phyloP scores from a whole-genome alignment of 2,329 filamentous ascomycete species.

The Clarireedia sp. region DNA sequence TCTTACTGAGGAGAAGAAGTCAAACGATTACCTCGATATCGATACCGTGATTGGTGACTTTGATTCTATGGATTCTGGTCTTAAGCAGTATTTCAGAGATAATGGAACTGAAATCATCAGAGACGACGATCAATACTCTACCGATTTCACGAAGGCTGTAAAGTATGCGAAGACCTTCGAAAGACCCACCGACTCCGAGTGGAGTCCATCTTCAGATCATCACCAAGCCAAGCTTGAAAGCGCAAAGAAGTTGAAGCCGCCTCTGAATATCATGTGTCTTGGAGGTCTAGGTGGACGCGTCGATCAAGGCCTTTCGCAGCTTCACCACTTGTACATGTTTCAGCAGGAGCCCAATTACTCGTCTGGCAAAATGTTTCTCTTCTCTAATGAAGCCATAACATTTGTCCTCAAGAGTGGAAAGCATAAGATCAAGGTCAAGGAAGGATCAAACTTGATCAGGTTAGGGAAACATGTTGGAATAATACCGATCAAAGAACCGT shows the following conservation, averaged over 20 bases:
- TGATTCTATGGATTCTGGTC: conserved; percentile 64
- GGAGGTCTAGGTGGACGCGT: conserved; percentile 84
- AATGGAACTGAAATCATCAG: conserved; percentile 53
- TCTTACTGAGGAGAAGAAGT: conserved; percentile 19
- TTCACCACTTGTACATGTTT: conserved; percentile 73
- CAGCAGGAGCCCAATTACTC: conserved; percentile 42
- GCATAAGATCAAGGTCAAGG: conserved; percentile 56
- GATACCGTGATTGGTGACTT: conserved; percentile 81
- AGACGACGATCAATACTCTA: conserved; percentile 75
- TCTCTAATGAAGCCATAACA: conserved; percentile 71
- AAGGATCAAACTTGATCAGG: conserved; percentile 9
- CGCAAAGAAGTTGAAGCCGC: conserved; percentile 17
- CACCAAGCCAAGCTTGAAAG: conserved; percentile 1
- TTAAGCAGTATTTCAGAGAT: conserved; percentile 41
- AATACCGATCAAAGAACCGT: conserved; percentile 71
- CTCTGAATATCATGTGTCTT: conserved; percentile 64
- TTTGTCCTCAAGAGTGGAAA: conserved; percentile 66
- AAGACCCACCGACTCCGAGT: conserved; percentile 1
- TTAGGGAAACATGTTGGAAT: conserved; percentile 72
- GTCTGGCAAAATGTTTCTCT: conserved; percentile 61
- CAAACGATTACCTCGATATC: conserved; percentile 1
- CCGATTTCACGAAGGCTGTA: conserved; percentile 84
- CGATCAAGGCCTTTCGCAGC: conserved; percentile 82
- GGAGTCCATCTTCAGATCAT: not conserved
- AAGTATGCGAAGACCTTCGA: conserved; percentile 38